Base-by-base conservation (phyloP, 1,284 basidiomycete species). In the Exsudoporus floridanus region DNA sequence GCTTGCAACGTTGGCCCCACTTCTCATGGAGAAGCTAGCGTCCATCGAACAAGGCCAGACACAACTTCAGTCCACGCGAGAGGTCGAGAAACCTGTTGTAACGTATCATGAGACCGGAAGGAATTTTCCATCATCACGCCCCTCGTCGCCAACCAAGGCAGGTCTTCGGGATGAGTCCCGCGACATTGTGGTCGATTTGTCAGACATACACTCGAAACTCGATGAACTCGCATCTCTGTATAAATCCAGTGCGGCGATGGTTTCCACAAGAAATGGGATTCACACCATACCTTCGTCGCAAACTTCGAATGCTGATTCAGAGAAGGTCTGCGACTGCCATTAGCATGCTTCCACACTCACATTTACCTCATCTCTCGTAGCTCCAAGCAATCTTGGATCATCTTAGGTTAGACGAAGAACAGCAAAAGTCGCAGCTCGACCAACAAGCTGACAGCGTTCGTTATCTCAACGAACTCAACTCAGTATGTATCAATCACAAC, bases 401-500 rank as follows among this genome's bases (percentile, higher is more conserved):
- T 14, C 61, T 86, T 9, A 74, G 74, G 52, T 70, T 71, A 23
- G 79, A 79, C 6, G 72, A 75, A 48, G 73, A 67, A 18, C 77
- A 80, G 54, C 78, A 75, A 34, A 71, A 70, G 4, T 54, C 76
- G 3, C 78, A 82, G 57, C 62, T 74, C 19, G 79, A 82, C 50
- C 84, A 86, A 60, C 87, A 89, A 61, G 74, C 77, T 5, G 87
- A 90, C 56, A 87, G 79, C 55, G 80, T 84, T 52, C 79, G 86
- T 19, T 90, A 90, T 64, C 76, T 90, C 23, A 84, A 86, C 56
- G 86, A 90, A 63, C 74, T 90, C 33, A 90, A 89, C 60, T 73
- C 74, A 46, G 87, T 85, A 58, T 55, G 77, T 65, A 33, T 33
- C 19, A 4, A 41, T 46, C 7, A 13, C 28, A 36, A 40, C 18